Conservation (phyloP, 257 asterid genomes). For the Eustoma russellianum region DNA sequence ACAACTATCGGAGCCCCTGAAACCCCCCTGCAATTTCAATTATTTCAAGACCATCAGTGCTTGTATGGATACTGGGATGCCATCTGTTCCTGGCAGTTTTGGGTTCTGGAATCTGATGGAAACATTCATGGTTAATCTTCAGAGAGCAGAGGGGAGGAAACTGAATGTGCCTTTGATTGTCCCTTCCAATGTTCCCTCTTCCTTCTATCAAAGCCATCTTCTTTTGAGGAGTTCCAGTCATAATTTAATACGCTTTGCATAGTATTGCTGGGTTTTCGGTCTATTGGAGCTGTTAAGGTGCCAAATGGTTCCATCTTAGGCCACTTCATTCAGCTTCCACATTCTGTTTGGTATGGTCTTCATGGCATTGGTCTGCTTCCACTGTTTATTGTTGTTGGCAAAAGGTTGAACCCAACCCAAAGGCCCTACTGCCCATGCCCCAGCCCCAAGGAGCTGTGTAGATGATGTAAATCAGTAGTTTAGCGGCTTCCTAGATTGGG, state of each 20-base stretch:
- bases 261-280: too few relatives aligned
- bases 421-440: too few relatives aligned
- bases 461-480: too few relatives aligned
- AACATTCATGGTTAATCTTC: conserved; percentile 50
- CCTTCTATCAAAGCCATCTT: too few relatives aligned
- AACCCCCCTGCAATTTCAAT: conserved; percentile 8
- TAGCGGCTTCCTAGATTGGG: too few relatives aligned
- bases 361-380: conserved; percentile 59
- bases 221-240: too few relatives aligned
- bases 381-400: too few relatives aligned
- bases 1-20: conserved; percentile 2
- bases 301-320: conserved; percentile 87
- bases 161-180: conserved; percentile 62
- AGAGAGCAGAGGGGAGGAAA: conserved; percentile 69
- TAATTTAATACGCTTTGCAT: too few relatives aligned
- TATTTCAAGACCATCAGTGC: conserved; percentile 8
- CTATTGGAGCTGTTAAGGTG: too few relatives aligned
- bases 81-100: conserved; percentile 22
- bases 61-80: conserved; percentile 34
- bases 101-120: conserved; percentile 65
- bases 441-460: too few relatives aligned
- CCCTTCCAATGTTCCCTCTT: conserved; percentile 65
- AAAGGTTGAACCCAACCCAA: too few relatives aligned
- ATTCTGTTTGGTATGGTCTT: conserved; percentile 77
- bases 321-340: conserved; percentile 84